These are phyloP conservation scores for Heliocybe sulcata DNA, from an alignment of 1,284 basidiomycete species.

Conservation along the genomic window DNA sequence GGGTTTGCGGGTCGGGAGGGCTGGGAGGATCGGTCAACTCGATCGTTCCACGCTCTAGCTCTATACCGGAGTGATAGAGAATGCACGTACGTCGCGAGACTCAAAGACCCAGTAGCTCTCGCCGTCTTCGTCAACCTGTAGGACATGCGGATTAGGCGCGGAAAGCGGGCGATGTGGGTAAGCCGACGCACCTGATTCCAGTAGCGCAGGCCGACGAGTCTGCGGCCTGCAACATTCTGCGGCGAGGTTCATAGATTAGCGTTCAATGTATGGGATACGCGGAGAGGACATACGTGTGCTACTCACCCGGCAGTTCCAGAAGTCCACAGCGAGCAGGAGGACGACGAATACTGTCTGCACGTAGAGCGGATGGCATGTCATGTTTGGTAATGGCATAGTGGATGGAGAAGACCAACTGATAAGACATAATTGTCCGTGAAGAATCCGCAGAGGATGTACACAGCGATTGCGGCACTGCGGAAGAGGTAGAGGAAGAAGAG, in stretches of 20 bases:
- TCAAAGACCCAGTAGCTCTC: constrained; percentile 97
- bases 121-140: constrained; percentile 86
- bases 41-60: neutral
- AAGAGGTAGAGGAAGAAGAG: constrained; percentile 85
- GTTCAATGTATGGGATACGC: neutral
- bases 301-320: constrained; percentile 89
- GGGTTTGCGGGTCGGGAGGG: constrained; percentile 87
- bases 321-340: constrained; percentile 88
- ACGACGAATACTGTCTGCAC: constrained; percentile 84
- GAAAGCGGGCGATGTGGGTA: constrained; percentile 2
- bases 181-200: constrained; percentile 78
- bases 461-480: constrained; percentile 75
- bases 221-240: constrained; percentile 88
- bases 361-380: neutral
- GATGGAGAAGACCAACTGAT: constrained; percentile 47
- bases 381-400: neutral
- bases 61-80: neutral
- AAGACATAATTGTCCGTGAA: constrained; percentile 88
- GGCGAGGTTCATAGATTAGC: constrained; percentile 4
- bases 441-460: constrained; percentile 84
- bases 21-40: constrained; percentile 31
- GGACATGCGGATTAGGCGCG: constrained; percentile 5
- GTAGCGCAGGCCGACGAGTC: constrained; percentile 86
- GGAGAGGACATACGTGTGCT: neutral
- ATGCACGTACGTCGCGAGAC: constrained; percentile 73